Percentiles rank a stretch among this genome's conserved stretches.
Conservation (phyloP, 768 basidiomycete genomes). For the Chalciporus sphaerocephalus region DNA sequence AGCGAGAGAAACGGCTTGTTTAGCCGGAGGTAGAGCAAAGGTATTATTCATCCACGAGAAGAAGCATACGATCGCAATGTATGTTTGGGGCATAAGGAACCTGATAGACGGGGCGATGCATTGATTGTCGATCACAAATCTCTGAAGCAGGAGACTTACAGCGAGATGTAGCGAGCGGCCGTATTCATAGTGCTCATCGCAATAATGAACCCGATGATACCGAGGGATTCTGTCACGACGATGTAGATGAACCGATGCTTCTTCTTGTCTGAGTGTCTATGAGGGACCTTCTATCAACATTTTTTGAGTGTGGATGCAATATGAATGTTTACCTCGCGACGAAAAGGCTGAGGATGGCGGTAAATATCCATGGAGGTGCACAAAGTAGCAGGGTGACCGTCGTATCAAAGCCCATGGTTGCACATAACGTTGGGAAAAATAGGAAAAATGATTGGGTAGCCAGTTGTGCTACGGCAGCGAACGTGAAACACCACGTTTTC, state of each 20-base stretch:
- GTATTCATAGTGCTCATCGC: slow-evolving; percentile 62
- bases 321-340: slow-evolving; percentile 39
- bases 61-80: slow-evolving; percentile 68
- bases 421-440: slow-evolving; percentile 76
- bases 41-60: slow-evolving; percentile 49
- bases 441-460: slow-evolving; percentile 70
- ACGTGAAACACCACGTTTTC: slow-evolving; percentile 78
- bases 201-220: slow-evolving; percentile 65
- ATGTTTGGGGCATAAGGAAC: slow-evolving; percentile 73
- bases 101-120: too few species aligned
- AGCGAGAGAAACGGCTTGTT: slow-evolving; percentile 80
- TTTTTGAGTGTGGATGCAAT: slow-evolving; percentile 2
- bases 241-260: slow-evolving; percentile 76
- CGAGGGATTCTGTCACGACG: slow-evolving; percentile 44
- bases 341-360: slow-evolving; percentile 52
- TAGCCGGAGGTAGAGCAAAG: slow-evolving; percentile 74
- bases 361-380: slow-evolving; percentile 69
- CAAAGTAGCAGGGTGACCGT: slow-evolving; percentile 69
- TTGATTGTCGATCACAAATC: too few species aligned
- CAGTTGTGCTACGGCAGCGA: slow-evolving; percentile 36
- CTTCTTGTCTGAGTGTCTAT: slow-evolving; percentile 65
- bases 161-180: slow-evolving; percentile 57
- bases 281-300: not conserved
- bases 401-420: slow-evolving; percentile 61
- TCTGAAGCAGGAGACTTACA: slow-evolving; percentile 41